Conservation (phyloP, 2,329 filamentous ascomycete genomes). For the Colletotrichum somersetense region DNA sequence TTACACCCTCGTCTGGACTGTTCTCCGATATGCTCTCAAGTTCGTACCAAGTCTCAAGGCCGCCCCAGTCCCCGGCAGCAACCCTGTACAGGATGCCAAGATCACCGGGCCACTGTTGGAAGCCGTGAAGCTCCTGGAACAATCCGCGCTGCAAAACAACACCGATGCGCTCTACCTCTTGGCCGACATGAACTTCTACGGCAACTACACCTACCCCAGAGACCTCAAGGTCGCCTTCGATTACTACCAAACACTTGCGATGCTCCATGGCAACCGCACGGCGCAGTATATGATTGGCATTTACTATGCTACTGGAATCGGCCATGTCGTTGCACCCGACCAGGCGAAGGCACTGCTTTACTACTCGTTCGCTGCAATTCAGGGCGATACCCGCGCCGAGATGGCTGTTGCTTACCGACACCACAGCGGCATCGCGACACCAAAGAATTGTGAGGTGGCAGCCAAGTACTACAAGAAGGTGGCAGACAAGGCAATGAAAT, state of each 20-base stretch:
- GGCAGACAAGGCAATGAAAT: constrained; percentile 91
- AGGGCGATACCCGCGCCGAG: constrained; percentile 85
- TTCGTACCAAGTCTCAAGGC: constrained; percentile 64
- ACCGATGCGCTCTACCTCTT: constrained; percentile 90
- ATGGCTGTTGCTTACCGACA: constrained; percentile 95
- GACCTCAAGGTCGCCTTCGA: constrained; percentile 84
- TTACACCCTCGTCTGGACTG: constrained; percentile 57
- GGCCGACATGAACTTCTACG: constrained; percentile 96
- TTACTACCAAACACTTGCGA: constrained; percentile 84
- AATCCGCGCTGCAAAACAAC: constrained; percentile 68
- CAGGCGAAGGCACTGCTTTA: constrained; percentile 94
- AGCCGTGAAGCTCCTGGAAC: constrained; percentile 65
- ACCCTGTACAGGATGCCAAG: constrained; percentile 47
- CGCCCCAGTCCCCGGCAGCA: constrained; percentile 58
- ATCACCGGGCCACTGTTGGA: constrained; percentile 61
- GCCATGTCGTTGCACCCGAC: constrained; percentile 82
- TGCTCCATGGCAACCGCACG: constrained; percentile 84
- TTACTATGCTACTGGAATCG: constrained; percentile 94
- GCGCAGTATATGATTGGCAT: constrained; percentile 96
- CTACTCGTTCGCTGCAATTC: constrained; percentile 91
- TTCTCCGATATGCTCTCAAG: constrained; percentile 60
- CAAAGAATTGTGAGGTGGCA: constrained; percentile 87
- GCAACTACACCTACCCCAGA: constrained; percentile 89
- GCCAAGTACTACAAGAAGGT: constrained; percentile 92
- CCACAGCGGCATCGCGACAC: constrained; percentile 85